Evolutionary conservation across 495 filamentous ascomycete genomes (phyloP), one percentile per base, ranked within the genome.

Genomic region (Diplogelasinospora grovesii): DNA sequence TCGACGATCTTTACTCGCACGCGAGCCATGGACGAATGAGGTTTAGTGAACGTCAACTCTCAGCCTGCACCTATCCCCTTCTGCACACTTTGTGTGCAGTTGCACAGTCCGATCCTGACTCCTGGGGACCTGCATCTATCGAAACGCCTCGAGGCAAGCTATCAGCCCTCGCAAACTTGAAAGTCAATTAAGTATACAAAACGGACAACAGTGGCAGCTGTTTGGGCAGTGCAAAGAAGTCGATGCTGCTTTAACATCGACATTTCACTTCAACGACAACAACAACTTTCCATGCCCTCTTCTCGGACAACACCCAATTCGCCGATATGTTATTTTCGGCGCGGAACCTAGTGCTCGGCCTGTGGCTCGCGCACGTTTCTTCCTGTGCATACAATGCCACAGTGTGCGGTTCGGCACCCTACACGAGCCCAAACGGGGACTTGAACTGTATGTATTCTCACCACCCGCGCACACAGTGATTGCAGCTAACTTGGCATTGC

Each of bases 371-470:
- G 29, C 39, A 30, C 23, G 43, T 36, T 33, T 33, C 24, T 10
- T n/a, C n/a, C n/a, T 21, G 39, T 41, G 25, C 35, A 36, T 55
- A 55, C 43, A 37, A 55, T 43, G 26, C 35, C 18, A 54, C 39
- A 11, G 45, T 57, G 26, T 57, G 54, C 40, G 39, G 43, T 42
- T 43, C 40, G 16, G 43, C 25, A 20, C 49, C 32, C 30, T 57
- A 57, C 38, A 52, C 52, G 32, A 55, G 39, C 45, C 29, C 27
- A 23, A 49, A 26, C 16, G 40, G 36, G 18, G 39, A 45, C 15
- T 29, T 59, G 33, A 53, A 41, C 18, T 59, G 55, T 59, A 34
- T 40, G 54, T 31, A 21, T 20, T 39, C 43, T 21, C 21, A 22
- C 13, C 20, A 7, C 10, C 19, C n/a, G 23, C 23, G 39, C 25